Evolutionary conservation across 768 basidiomycete species (phyloP), one percentile per base, ranked within the genome.

Genomic region (Fomitopsis serialis): DNA sequence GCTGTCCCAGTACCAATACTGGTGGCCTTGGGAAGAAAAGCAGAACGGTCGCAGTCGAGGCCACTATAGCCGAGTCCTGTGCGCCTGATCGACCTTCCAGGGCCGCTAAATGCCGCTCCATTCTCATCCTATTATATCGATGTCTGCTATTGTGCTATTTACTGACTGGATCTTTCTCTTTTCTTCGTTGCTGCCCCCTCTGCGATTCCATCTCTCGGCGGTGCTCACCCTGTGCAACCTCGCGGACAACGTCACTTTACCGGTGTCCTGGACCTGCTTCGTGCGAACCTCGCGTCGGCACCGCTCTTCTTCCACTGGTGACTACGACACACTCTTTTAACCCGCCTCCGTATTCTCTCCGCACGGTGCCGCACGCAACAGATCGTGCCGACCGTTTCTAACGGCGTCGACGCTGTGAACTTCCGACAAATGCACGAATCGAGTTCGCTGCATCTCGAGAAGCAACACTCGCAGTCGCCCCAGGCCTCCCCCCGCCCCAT

Each of bases 401-500:
- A 87, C 58, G 92, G 86, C 45, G 70, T 79, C 55, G 93, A 95
- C 66, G 86, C 89, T 19, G 82, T 84, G 70, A 94, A 97, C 72
- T 96, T 93, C 75, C 90, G 95, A 45, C 79, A 87, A 53, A 71
- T 97, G 66, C 87, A 92, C 60, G 96, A 98, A 71, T 94, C 91
- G 40, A 82, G 85, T 54, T 94, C 91, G 56, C 78, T 98, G 63
- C 92, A 97, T 68, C 79, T 96, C 61, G 94, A 94, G 69, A 54
- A 54, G 50, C 65, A 70, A 58, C 57, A 61, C 48, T 49, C 55
- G 25, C 52, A 48, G 19, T 58, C 53, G 27, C 34, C 21, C 13
- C 48, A 51, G 24, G 49, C 50, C 25, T 60, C 56, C 22, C 42
- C 42, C 15, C 54, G 32, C 23, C 29, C 43, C n/a, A 42, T 19